Percentiles rank a stretch among this genome's conserved stretches.
phyloP scores from a whole-genome alignment of 2,329 filamentous ascomycete species.

The Monosporascus cannonballus region DNA sequence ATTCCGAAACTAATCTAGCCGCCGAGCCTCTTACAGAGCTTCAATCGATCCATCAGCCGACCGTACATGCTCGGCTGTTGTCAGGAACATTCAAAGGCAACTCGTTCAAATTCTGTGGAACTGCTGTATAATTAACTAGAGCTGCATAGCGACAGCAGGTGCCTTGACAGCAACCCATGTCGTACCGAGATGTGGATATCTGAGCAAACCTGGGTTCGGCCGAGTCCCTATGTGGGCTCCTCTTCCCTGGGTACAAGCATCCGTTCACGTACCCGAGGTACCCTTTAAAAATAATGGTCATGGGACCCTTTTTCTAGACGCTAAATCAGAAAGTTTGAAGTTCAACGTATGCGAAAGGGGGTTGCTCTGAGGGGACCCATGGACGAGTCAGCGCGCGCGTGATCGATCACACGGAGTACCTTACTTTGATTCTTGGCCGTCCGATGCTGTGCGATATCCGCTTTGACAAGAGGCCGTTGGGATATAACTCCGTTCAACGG shows the following conservation, averaged over 20 bases:
- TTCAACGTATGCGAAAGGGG: not conserved
- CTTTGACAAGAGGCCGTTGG: not conserved
- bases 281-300: not conserved
- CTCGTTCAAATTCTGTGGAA: not conserved
- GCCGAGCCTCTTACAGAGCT: not conserved
- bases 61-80: not conserved
- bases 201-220: not conserved
- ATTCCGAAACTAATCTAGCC: not conserved
- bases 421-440: not conserved
- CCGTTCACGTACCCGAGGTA: not conserved
- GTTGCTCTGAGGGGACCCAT: not conserved
- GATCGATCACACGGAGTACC: not conserved
- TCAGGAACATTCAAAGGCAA: not conserved
- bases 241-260: not conserved
- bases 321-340: not conserved
- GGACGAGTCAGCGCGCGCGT: not conserved
- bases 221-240: not conserved
- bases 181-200: not conserved
- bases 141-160: not conserved
- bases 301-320: not conserved
- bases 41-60: not conserved
- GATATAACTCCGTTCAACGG: not conserved
- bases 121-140: not conserved
- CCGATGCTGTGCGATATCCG: not conserved
- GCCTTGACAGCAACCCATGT: not conserved